phyloP scores from a whole-genome alignment of 331 rosid genomes.

The Spiraea crenata region DNA sequence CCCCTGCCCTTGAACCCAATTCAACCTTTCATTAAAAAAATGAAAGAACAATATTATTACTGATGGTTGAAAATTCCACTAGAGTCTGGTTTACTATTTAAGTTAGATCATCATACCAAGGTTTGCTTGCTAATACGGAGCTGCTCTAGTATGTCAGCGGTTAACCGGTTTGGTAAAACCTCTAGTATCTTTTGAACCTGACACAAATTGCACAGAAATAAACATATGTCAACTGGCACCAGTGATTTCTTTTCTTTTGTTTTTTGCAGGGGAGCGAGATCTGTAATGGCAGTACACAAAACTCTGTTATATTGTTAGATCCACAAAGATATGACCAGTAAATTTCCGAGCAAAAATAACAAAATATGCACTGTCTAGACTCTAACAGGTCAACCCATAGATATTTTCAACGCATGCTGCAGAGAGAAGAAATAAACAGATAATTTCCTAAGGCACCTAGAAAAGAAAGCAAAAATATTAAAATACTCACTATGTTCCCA shows the following conservation, averaged over 20 bases:
- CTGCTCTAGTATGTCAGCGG: constrained; percentile 87
- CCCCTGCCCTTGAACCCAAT: constrained; percentile 92
- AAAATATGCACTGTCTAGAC: neutral
- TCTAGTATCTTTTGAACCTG: constrained; percentile 87
- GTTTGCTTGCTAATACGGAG: constrained; percentile 99
- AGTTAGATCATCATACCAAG: constrained; percentile 51
- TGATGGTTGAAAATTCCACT: constrained; percentile 12
- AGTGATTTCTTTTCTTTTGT: neutral
- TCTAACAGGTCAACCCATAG: neutral
- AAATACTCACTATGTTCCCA: constrained; percentile 69
- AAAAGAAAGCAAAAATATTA: neutral
- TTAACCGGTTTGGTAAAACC: constrained; percentile 83
- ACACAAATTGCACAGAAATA: constrained; percentile 18
- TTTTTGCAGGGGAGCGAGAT: no score
- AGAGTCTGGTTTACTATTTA: constrained; percentile 17
- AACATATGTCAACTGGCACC: neutral
- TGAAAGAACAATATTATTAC: constrained; percentile 5
- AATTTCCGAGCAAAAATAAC: neutral
- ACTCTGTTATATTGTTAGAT: neutral
- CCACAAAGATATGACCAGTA: neutral
- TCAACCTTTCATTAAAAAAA: constrained; percentile 72
- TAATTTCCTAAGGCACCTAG: neutral
- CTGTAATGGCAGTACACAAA: neutral
- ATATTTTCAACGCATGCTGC: neutral
- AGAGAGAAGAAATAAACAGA: neutral